Evolutionary conservation across 768 basidiomycete species (phyloP).

Genomic region (Inosperma sp.): DNA sequence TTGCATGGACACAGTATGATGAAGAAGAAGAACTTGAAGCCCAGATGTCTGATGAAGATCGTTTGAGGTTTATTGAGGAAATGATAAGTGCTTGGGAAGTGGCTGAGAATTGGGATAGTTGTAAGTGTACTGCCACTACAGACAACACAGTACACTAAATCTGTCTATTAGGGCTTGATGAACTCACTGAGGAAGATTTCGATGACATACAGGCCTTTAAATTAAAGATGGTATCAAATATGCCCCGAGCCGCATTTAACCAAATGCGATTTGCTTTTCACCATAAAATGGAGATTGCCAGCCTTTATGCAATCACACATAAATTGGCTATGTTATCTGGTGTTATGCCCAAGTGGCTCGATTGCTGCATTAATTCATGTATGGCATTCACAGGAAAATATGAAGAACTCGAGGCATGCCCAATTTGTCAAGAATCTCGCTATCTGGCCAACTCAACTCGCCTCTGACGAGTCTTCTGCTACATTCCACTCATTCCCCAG

Average conservation of each 20-base stretch:
- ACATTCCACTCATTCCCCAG: constrained; percentile 29
- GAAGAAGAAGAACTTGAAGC: neutral
- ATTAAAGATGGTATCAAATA: constrained; percentile 23
- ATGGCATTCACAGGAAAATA: constrained; percentile 27
- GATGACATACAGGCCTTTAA: constrained; percentile 28
- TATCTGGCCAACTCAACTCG: constrained; percentile 1
- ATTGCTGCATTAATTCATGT: constrained; percentile 36
- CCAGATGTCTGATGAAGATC: neutral
- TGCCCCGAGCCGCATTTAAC: constrained; percentile 21
- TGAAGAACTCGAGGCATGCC: constrained; percentile 12
- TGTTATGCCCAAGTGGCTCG: constrained; percentile 20
- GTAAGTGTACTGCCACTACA: neutral
- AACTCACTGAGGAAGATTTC: constrained; percentile 20
- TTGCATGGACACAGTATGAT: neutral
- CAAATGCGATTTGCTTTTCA: constrained; percentile 25
- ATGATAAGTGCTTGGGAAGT: neutral
- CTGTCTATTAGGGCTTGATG: neutral
- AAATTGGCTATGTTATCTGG: constrained; percentile 24
- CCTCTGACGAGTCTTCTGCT: constrained; percentile 18
- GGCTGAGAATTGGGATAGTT: neutral
- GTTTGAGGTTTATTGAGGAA: neutral
- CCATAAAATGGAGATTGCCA: constrained; percentile 20
- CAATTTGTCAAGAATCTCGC: neutral
- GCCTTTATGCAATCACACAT: constrained; percentile 23
- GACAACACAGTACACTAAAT: neutral